phyloP scores from a whole-genome alignment of 805 yeast species.

The Helenozyma baotianmanensis region DNA sequence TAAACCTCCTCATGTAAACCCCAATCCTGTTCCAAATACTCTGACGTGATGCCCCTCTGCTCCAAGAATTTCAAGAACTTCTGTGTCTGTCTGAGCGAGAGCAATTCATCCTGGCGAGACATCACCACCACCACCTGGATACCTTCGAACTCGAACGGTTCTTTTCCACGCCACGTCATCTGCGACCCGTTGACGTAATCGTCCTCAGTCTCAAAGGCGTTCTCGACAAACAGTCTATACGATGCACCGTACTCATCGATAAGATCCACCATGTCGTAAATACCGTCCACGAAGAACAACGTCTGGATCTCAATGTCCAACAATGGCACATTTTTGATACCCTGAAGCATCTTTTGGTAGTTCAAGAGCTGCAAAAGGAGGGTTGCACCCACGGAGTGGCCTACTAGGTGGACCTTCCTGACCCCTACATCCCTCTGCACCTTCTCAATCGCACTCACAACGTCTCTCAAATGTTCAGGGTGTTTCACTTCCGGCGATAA shows the following conservation, averaged over 20 bases:
- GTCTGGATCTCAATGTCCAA: slow-evolving; percentile 1
- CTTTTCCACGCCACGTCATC: slow-evolving; percentile 12
- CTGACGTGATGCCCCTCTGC: slow-evolving; percentile 5
- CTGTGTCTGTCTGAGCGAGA: slow-evolving; percentile 48
- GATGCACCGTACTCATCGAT: slow-evolving; percentile 53
- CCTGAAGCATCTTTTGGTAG: slow-evolving; percentile 15
- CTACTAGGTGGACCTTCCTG: slow-evolving; percentile 35
- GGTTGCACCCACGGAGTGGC: slow-evolving; percentile 84
- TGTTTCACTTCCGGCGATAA: slow-evolving; percentile 58
- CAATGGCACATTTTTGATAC: not conserved
- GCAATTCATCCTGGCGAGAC: slow-evolving; percentile 63
- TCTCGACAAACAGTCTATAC: slow-evolving; percentile 52
- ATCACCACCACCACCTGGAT: slow-evolving; percentile 45
- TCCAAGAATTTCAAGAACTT: slow-evolving; percentile 33
- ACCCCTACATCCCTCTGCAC: slow-evolving; percentile 20
- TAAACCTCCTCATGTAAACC: slow-evolving; percentile 70
- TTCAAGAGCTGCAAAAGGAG: slow-evolving; percentile 51
- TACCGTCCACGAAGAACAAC: slow-evolving; percentile 61
- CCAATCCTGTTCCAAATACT: slow-evolving; percentile 27
- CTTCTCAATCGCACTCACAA: slow-evolving; percentile 37
- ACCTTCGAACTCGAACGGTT: slow-evolving; percentile 1
- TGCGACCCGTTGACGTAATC: slow-evolving; percentile 24
- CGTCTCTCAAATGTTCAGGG: slow-evolving; percentile 61
- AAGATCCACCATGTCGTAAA: slow-evolving; percentile 50
- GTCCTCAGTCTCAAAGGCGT: slow-evolving; percentile 43